phyloP scores from a whole-genome alignment of 2,329 filamentous ascomycete species.

The Fusarium graminum region DNA sequence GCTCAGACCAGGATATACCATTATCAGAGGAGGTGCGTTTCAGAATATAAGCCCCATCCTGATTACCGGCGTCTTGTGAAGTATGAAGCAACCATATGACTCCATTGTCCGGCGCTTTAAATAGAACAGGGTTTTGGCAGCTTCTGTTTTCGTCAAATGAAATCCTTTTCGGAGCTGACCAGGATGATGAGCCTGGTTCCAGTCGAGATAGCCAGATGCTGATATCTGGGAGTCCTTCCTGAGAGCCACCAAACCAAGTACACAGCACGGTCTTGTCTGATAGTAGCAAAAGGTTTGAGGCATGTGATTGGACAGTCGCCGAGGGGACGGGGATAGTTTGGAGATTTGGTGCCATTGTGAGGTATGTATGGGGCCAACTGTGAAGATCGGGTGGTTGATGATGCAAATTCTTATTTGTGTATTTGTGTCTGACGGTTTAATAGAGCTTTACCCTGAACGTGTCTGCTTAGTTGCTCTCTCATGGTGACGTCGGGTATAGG shows the following conservation, averaged over 20 bases:
- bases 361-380: neutral
- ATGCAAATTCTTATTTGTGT: neutral
- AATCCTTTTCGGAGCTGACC: constrained; percentile 54
- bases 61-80: constrained; percentile 59
- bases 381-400: neutral
- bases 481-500: constrained; percentile 17
- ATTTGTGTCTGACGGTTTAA: constrained; percentile 1
- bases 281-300: constrained; percentile 59
- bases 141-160: constrained; percentile 57
- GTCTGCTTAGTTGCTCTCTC: neutral
- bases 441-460: neutral
- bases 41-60: constrained; percentile 57
- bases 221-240: constrained; percentile 60
- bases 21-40: constrained; percentile 54
- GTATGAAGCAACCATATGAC: constrained; percentile 60
- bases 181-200: constrained; percentile 47
- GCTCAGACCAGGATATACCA: constrained; percentile 55
- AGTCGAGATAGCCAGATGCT: constrained; percentile 58
- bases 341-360: constrained; percentile 21
- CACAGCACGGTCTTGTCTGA: constrained; percentile 58
- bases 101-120: constrained; percentile 52
- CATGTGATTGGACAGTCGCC: constrained; percentile 59
- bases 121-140: constrained; percentile 61
- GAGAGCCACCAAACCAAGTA: constrained; percentile 61
- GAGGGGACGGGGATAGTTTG: constrained; percentile 51